Base-by-base conservation (phyloP, 352 stramenopile genomes). In the Pythium aquatile region DNA sequence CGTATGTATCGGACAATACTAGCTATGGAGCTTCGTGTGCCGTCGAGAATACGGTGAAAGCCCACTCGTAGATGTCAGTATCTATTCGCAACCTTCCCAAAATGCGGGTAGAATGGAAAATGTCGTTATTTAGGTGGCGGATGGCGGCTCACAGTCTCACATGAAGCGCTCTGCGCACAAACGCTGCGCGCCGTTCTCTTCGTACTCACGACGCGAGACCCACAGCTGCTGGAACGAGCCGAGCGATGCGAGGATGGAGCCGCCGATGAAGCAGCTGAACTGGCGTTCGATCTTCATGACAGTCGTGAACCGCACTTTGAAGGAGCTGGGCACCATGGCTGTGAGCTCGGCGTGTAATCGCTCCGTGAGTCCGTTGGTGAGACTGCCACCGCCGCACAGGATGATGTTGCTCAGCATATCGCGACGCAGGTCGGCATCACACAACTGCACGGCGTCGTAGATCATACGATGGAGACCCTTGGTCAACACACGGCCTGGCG, bases 371-470 rank as follows among this genome's bases (percentile, higher is more conserved):
- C 88, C 87, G 20, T 74, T 75, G 33, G 74, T 87, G 35, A 92
- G 78, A 42, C 82, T 91, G 26, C 84, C 83, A 49, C 88, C 88
- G 57, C 88, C 88, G 40, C 85, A 95, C 8, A 97, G 74, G 49
- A 96, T 90, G 69, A 97, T 86, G 66, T 96, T 96, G 62, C 77
- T 83, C 32, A 95, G 78, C 78, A 96, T 83, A 58, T 97, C 88
- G 60, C 85, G 76, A 7, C 88, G 82, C 52, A 94, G 28, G 53
- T 97, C 88, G 9, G 83, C 82, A 57, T 97, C 87, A 32, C 85
- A 94, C 35, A 87, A 66, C 51, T 96, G 83, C 46, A 94, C 84
- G 2, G 85, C 83, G 52, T 94, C 86, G 61, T 96, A 93, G 0
- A 94, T 59, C 87, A 94, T 96, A 11, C 69, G 65, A 47, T 90